Conservation (phyloP, 31 red algal species). For the Endocladia muricata region DNA sequence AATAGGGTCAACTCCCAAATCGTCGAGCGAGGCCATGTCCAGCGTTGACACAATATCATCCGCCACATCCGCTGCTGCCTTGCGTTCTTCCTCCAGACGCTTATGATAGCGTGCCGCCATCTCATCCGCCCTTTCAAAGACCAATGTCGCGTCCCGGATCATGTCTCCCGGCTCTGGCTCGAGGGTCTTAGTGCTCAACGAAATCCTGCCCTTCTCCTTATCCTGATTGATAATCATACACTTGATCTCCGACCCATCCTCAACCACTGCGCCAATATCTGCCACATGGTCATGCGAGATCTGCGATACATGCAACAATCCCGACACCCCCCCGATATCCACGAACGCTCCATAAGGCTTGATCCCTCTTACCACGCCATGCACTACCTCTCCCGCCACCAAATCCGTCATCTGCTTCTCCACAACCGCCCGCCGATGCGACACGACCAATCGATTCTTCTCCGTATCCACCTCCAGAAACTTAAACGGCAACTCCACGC, state of each 20-base stretch:
- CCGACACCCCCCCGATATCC: slow-evolving; percentile 90
- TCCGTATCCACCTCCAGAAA: slow-evolving; percentile 88
- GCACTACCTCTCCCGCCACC: slow-evolving; percentile 75
- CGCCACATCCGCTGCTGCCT: slow-evolving; percentile 85
- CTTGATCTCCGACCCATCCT: slow-evolving; percentile 72
- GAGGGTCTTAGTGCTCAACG: slow-evolving; percentile 91
- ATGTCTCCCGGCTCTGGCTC: slow-evolving; percentile 98
- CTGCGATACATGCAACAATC: slow-evolving; percentile 95
- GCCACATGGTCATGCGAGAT: slow-evolving; percentile 96
- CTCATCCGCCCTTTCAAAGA: slow-evolving; percentile 92
- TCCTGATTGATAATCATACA: slow-evolving; percentile 96
- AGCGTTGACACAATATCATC: slow-evolving; percentile 95
- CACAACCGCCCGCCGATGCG: slow-evolving; percentile 90
- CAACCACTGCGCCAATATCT: slow-evolving; percentile 75
- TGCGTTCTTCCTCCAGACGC: slow-evolving; percentile 89
- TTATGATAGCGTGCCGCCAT: slow-evolving; percentile 86
- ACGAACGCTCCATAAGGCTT: slow-evolving; percentile 99
- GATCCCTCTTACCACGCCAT: slow-evolving; percentile 84
- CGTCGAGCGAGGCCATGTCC: slow-evolving; percentile 83
- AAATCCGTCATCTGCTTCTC: slow-evolving; percentile 82
- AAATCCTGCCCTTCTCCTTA: slow-evolving; percentile 95
- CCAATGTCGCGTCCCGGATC: slow-evolving; percentile 71
- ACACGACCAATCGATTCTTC: slow-evolving; percentile 88
- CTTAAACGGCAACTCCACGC: slow-evolving; percentile 83
- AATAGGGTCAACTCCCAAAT: slow-evolving; percentile 73